Conservation (phyloP, 306 rosid species). For the Hippophae tibetana region DNA sequence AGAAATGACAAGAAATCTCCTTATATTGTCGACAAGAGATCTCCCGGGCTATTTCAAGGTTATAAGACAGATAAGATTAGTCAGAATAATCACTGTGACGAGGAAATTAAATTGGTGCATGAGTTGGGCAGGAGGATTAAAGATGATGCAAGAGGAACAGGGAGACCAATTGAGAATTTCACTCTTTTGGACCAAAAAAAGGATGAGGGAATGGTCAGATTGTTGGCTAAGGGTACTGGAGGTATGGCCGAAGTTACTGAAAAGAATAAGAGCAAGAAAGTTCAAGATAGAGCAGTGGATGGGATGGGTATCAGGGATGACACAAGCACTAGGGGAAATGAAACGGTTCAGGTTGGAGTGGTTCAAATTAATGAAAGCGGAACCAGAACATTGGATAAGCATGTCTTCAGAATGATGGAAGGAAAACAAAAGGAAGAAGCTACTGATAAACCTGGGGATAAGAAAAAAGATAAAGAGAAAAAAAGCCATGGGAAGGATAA, state of each 20-base stretch:
- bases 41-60: slow-evolving; percentile 34
- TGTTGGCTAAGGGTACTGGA: slow-evolving; percentile 26
- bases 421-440: slow-evolving; percentile 30
- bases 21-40: slow-evolving; percentile 33
- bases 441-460: slow-evolving; percentile 49
- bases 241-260: too few species aligned
- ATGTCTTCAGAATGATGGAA: slow-evolving; percentile 26
- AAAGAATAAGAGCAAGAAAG: too few species aligned
- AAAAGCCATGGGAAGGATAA: slow-evolving; percentile 73
- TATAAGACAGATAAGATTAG: slow-evolving; percentile 47
- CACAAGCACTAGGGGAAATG: slow-evolving; percentile 32
- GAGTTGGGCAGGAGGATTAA: slow-evolving; percentile 58
- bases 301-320: slow-evolving; percentile 36
- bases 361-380: slow-evolving; percentile 20
- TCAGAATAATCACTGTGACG: slow-evolving; percentile 39
- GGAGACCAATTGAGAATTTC: slow-evolving; percentile 37
- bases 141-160: slow-evolving; percentile 40
- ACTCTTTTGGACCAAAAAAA: slow-evolving; percentile 32
- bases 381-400: slow-evolving; percentile 35
- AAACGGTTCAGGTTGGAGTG: slow-evolving; percentile 26
- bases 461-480: slow-evolving; percentile 61
- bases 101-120: slow-evolving; percentile 38
- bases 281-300: slow-evolving; percentile 4
- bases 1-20: background rate
- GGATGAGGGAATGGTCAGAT: slow-evolving; percentile 50